Base-by-base conservation (phyloP, 345 rosid species). In the Hypericum perforatum region DNA sequence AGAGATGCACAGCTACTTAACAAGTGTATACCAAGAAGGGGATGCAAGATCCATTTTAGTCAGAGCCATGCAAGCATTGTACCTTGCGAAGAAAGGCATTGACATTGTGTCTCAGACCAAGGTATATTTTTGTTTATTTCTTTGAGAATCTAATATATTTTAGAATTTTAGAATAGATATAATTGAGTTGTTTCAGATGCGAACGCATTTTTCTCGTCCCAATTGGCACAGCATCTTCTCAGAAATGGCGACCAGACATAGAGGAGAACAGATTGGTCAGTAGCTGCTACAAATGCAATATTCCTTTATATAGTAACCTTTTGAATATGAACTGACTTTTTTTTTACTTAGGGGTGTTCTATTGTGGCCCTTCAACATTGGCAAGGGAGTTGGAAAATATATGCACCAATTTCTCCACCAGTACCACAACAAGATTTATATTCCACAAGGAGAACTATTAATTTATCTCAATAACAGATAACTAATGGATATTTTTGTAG, bases 381-480 rank as follows among this genome's bases (percentile, higher is more conserved):
- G 82, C 75, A 32, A 64, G 69, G 44, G 81, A 77, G 59, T 45
- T 80, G 75, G 68, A 75, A 70, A 41, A 53, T 29, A 9, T 80
- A 64, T 75, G 80, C 76, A 65, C 66, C 70, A 69, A 73, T 48
- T 73, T 75, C 66, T 77, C 86, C 29, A 63, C 70, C 67, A 73
- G 41, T 55, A 73, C 81, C 16, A 56, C 63, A 3, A 75, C 79
- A 2, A 66, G 77, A 70, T 77, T 75, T 60, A 80, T 77, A 3
- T 80, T 77, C 60, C 86, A 77, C 70, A 77, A 80, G 55, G 86
- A 80, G 54, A 67, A 77, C 53, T 80, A 70, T 47, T 80, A 68
- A 22, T 1, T 22, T 22, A 1, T 22, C 32, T 22, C 32, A 1
- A 22, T 1, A 22, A 4, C 32, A 22, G 32, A 22, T 1, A 22